phyloP scores from a whole-genome alignment of 2,329 filamentous ascomycete genomes.

The Calonectria pseudoturangicola region DNA sequence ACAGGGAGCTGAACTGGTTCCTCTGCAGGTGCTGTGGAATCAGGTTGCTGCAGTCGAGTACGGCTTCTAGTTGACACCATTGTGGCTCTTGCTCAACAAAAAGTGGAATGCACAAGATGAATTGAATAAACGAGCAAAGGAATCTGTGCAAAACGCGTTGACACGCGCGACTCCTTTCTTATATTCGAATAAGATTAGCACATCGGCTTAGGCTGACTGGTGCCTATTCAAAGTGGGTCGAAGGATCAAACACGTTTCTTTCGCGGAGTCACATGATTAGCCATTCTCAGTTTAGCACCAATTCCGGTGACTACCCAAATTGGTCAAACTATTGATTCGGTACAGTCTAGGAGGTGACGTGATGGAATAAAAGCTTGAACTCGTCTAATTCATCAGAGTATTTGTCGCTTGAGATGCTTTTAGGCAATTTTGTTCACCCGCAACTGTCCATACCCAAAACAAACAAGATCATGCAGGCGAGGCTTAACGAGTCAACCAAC shows the following conservation, averaged over 20 bases:
- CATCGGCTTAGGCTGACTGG: not conserved
- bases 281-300: no score
- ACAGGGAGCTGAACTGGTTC: not conserved
- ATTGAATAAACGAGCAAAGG: not conserved
- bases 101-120: not conserved
- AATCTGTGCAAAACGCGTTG: not conserved
- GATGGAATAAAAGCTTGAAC: no score
- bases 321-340: no score
- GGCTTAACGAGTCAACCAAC: no score
- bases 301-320: no score
- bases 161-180: not conserved
- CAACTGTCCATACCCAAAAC: no score
- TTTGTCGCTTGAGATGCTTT: no score
- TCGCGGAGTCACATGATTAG: not conserved
- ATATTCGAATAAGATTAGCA: not conserved
- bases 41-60: not conserved
- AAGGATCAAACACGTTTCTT: not conserved
- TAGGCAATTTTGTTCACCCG: no score
- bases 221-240: constrained; percentile 22
- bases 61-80: constrained; percentile 19
- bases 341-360: no score
- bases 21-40: not conserved
- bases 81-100: not conserved
- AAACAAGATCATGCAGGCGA: no score
- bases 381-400: no score